Base-by-base conservation (phyloP, 2,329 filamentous ascomycete species). In the Pestalotiopsis sp. region DNA sequence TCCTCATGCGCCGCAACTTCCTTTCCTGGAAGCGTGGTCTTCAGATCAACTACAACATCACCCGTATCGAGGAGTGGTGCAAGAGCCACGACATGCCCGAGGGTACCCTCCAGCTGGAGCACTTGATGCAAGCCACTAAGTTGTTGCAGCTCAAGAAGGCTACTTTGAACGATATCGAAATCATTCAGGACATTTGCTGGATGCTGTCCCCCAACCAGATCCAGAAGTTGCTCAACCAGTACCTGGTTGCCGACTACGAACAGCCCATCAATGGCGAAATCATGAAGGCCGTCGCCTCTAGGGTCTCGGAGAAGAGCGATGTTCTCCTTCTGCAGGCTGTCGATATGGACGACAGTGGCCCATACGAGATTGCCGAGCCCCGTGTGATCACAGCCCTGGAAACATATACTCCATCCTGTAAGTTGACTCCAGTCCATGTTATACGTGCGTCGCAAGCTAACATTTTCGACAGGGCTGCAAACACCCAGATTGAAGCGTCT, bases 21-120 rank as follows among this genome's bases (percentile, higher is more conserved):
- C 88, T 99, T 68, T 98, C 95, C 0, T 99, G 96, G 96, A 99
- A 99, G 87, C 94, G 96, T 81, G 96, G 96, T 75, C 89, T 99
- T 67, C 96, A 99, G 82, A 99, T 99, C 84, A 99, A 99, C 84
- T 99, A 99, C 87, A 99, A 99, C 84, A 99, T 99, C 80, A 99
- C 96, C 27, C 90, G 96, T 68, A 99, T 99, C 72, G 96, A 99
- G 81, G 96, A 99, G 83, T 99, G 96, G 96, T 99, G 96, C 84
- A 99, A 99, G 90, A 97, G 95, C 78, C 97, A 99, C 80, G 96
- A 98, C 75, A 98, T 99, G 95, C 96, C 96, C 1, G 95, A 99
- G 82, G 96, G 96, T 67, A 99, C 95, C 38, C 87, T 99, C 66
- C 95, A 98, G 83, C 88, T 99, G 68, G 96, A 99, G 85, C 96